Base-by-base conservation (phyloP, 2,329 filamentous ascomycete genomes). In the Colletotrichum falcatum region DNA sequence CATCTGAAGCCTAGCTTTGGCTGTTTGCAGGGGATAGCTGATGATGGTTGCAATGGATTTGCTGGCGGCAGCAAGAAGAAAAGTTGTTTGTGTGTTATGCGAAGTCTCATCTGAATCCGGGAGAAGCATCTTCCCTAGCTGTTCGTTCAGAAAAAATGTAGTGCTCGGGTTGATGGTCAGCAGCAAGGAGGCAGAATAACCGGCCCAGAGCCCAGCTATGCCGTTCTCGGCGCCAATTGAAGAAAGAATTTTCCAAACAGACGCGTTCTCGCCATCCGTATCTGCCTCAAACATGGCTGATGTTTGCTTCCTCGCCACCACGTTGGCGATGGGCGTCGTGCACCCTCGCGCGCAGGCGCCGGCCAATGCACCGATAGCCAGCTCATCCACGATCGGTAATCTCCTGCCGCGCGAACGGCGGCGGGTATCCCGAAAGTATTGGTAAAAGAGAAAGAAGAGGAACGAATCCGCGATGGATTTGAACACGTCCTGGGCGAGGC, bases 381-480 rank as follows among this genome's bases (percentile, higher is more conserved):
- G 85, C 79, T 97, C 94, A 75, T 94, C 91, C 28, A 91, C 69
- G 1, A 91, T 85, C 3, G 88, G 87, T 1, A 96, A 82, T 26
- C 75, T 76, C 23, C 54, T 65, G 12, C 69, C 65, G 73, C 81
- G 74, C 69, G 77, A 81, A 74, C 81, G 80, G 60, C 80, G 79
- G 55, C 81, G 77, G 28, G 65, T 26, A 20, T 59, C 66, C 42
- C 66, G 55, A 60, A 86, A 77, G 33, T 84, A 79, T 72, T 86
- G 92, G 81, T 97, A 97, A 69, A 93, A 91, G 23, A 95, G 86
- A 82, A 97, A 97, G 84, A 97, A 97, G 61, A 97, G 85, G 78
- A 96, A 95, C 66, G 91, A 93, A 82, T 96, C 94, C 37, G 89
- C 86, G 28, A 91, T 85, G 30, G 89, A 90, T 79, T 92, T 94